phyloP scores from a whole-genome alignment of 768 basidiomycete species.

The Favolaschia claudopus region DNA sequence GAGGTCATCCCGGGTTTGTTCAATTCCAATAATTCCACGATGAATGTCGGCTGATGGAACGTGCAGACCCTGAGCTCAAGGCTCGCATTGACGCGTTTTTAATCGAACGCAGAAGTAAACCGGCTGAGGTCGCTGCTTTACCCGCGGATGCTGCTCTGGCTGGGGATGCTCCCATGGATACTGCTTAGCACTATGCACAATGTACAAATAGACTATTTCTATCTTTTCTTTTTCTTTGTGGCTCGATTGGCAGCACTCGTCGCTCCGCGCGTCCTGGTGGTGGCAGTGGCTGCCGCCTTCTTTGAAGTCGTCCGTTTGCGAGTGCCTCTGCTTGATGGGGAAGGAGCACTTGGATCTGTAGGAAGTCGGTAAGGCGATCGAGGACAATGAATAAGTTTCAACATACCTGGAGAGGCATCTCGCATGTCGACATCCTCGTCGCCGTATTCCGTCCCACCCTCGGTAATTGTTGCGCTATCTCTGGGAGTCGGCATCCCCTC shows the following conservation, averaged over 20 bases:
- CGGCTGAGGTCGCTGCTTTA: constrained; percentile 15
- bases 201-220: constrained; percentile 19
- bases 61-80: constrained; percentile 72
- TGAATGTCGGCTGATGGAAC: background rate
- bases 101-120: constrained; percentile 57
- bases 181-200: constrained; percentile 1
- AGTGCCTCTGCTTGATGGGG: background rate
- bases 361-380: background rate
- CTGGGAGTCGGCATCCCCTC: constrained; percentile 68
- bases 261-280: background rate
- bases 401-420: constrained; percentile 66
- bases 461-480: constrained; percentile 77
- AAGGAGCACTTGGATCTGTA: constrained; percentile 3
- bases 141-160: no score
- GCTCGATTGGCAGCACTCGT: background rate
- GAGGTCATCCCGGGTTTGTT: constrained; percentile 76
- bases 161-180: constrained; percentile 18
- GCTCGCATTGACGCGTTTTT: constrained; percentile 77
- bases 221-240: constrained; percentile 20
- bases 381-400: background rate
- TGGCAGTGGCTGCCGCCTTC: background rate
- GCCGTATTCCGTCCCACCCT: constrained; percentile 71
- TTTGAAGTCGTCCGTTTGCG: constrained; percentile 20
- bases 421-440: constrained; percentile 70
- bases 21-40: background rate